phyloP scores from a whole-genome alignment of 306 rosid genomes.

The apple (Malus domestica) region DNA sequence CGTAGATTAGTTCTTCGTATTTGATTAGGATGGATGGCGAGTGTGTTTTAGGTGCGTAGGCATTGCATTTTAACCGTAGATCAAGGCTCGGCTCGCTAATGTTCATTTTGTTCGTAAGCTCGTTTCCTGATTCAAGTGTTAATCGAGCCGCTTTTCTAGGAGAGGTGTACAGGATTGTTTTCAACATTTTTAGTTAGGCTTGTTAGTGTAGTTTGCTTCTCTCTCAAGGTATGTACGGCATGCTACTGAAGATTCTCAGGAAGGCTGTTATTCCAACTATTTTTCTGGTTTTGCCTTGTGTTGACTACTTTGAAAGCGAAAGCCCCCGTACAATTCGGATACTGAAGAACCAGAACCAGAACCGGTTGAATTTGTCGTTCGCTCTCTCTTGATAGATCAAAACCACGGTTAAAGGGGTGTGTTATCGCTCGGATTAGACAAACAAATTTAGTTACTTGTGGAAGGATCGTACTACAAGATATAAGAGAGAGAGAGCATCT shows the following conservation, averaged over 20 bases:
- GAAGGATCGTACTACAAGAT: background rate
- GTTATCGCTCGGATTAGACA: background rate
- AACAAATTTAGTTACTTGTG: background rate
- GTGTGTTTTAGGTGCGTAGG: conserved; percentile 9
- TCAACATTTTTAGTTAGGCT: background rate
- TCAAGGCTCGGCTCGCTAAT: background rate
- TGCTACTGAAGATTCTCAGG: background rate
- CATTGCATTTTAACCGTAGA: conserved; percentile 10
- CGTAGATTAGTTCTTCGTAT: background rate
- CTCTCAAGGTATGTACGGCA: background rate
- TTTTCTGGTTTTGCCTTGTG: background rate
- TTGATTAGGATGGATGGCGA: background rate
- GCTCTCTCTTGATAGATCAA: background rate
- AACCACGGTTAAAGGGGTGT: background rate
- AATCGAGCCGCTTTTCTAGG: background rate
- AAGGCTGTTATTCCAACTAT: background rate
- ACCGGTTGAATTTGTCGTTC: background rate
- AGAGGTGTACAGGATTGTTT: conserved; percentile 4
- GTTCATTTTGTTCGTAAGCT: background rate
- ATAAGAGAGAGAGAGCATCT: background rate
- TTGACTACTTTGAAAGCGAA: background rate
- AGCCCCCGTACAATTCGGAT: background rate
- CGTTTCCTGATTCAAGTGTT: background rate
- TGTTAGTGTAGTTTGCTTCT: background rate
- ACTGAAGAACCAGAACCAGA: background rate